These are phyloP conservation scores for Suhomyces yuchorum DNA, from an alignment of 1,139 yeast species.

Conservation along the genomic window DNA sequence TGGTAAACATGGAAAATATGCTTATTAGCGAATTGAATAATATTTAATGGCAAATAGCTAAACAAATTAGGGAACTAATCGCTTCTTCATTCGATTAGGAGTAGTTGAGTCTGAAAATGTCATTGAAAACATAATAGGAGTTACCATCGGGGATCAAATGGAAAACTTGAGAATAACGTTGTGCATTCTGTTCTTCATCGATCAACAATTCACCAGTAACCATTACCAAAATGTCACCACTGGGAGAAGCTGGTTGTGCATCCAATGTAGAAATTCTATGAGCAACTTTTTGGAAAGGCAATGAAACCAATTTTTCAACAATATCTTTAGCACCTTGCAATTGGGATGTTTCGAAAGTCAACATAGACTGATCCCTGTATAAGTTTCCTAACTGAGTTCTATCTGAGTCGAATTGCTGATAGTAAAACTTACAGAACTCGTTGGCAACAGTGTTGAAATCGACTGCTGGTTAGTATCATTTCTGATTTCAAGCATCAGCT, in stretches of 20 bases:
- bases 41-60: neutral
- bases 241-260: conserved; percentile 96
- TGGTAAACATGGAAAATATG: neutral
- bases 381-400: conserved; percentile 91
- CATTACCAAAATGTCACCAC: conserved; percentile 94
- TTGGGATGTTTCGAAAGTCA: conserved; percentile 93
- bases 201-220: conserved; percentile 93
- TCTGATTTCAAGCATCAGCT: neutral
- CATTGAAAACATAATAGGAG: conserved; percentile 93
- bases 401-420: conserved; percentile 92
- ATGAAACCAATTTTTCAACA: conserved; percentile 82
- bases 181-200: conserved; percentile 94
- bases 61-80: neutral
- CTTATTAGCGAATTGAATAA: neutral
- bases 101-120: conserved; percentile 92
- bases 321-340: conserved; percentile 92
- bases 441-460: conserved; percentile 73
- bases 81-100: conserved; percentile 28
- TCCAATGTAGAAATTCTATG: conserved; percentile 94
- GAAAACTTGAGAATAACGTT: conserved; percentile 95
- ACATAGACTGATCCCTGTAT: conserved; percentile 96
- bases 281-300: conserved; percentile 89
- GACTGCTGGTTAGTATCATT: conserved; percentile 33
- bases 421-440: conserved; percentile 92
- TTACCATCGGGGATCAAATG: conserved; percentile 92